Percentiles rank a stretch among this genome's conserved stretches.
These are phyloP conservation scores for Pochonia chlamydosporia DNA, from an alignment of 2,329 filamentous ascomycete species.

Conservation along the genomic window DNA sequence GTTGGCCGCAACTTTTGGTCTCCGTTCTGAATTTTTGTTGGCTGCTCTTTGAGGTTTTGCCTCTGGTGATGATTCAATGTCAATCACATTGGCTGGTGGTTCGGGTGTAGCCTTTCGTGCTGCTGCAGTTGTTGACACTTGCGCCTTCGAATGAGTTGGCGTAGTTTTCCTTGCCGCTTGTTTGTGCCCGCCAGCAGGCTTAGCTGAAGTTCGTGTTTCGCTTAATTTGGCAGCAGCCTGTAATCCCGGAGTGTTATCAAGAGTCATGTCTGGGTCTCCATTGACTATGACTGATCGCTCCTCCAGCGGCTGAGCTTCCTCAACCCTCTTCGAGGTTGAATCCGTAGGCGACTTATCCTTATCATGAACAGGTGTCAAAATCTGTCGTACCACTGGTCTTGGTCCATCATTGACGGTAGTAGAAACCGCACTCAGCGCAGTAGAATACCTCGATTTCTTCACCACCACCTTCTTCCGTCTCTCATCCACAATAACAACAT, in stretches of 20 bases:
- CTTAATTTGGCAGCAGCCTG: background rate
- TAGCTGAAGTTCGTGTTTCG: background rate
- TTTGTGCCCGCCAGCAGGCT: background rate
- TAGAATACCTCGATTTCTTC: background rate
- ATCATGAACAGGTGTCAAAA: background rate
- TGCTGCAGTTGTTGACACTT: background rate
- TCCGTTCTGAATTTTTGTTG: background rate
- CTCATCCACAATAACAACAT: slow-evolving; percentile 9
- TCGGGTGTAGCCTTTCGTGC: background rate
- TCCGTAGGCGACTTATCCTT: background rate
- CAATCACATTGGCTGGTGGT: background rate
- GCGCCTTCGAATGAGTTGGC: background rate
- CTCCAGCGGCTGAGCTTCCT: background rate
- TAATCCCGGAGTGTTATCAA: background rate
- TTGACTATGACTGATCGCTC: background rate
- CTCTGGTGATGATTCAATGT: background rate
- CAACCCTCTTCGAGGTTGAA: background rate
- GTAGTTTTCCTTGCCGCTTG: background rate
- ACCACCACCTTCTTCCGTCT: background rate
- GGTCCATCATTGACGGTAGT: background rate
- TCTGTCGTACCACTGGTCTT: background rate
- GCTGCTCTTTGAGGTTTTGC: background rate
- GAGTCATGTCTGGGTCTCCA: background rate
- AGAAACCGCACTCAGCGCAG: background rate
- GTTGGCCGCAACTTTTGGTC: background rate